Conservation (phyloP, 148 eudicot genomes). For the Drosera capensis region DNA sequence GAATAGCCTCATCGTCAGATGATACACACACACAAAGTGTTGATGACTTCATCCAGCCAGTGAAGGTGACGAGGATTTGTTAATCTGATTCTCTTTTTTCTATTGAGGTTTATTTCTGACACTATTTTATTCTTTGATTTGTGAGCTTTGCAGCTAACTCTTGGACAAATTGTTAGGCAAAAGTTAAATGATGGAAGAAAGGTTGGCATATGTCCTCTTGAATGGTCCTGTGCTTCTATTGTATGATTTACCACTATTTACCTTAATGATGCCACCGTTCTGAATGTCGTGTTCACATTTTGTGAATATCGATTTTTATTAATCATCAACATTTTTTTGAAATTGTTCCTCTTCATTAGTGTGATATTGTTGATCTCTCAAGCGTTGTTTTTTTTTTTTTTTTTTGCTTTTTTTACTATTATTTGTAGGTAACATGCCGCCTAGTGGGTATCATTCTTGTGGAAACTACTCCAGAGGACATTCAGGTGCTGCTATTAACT, state of each 20-base stretch:
- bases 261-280: too few relatives aligned
- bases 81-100: not conserved
- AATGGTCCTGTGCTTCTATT: not conserved
- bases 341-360: not conserved
- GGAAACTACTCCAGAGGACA: slow-evolving; percentile 89
- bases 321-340: too few relatives aligned
- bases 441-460: slow-evolving; percentile 85
- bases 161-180: slow-evolving; percentile 81
- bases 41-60: slow-evolving; percentile 91
- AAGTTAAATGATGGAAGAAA: slow-evolving; percentile 91
- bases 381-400: not conserved
- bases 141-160: slow-evolving; percentile 51
- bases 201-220: slow-evolving; percentile 24
- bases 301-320: too few relatives aligned
- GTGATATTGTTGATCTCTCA: not conserved
- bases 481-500: slow-evolving; percentile 46
- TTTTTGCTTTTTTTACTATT: not conserved
- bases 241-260: too few relatives aligned
- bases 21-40: slow-evolving; percentile 62
- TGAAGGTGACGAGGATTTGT: slow-evolving; percentile 32
- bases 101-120: not conserved
- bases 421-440: slow-evolving; percentile 65
- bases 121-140: slow-evolving; percentile 1
- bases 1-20: slow-evolving; percentile 32
- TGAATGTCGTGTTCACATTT: too few relatives aligned